Evolutionary conservation across 768 basidiomycete genomes (phyloP).

Genomic region (Amanita brunnescens): DNA sequence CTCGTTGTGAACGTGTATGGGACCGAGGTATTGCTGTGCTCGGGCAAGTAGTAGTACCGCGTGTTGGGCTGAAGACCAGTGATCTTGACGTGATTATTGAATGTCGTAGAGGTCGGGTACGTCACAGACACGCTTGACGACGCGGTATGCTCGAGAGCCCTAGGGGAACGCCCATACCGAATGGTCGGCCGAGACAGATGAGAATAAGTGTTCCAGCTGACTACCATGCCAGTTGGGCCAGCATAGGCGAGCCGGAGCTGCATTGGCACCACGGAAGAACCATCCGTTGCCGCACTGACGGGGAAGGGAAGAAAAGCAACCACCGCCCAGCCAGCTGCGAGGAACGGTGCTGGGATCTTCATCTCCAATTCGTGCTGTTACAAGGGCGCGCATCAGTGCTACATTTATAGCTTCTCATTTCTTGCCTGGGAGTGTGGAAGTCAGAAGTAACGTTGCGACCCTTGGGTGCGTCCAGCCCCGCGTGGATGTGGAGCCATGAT

Average conservation of each 20-base stretch:
- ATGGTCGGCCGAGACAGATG: slow-evolving; percentile 9
- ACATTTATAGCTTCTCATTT: too few species aligned
- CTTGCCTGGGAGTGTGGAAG: too few species aligned
- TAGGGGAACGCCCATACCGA: slow-evolving; percentile 8
- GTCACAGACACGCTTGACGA: slow-evolving; percentile 10
- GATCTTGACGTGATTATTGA: slow-evolving; percentile 14
- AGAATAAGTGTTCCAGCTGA: slow-evolving; percentile 16
- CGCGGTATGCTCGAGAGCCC: slow-evolving; percentile 8
- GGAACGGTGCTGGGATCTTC: too few species aligned
- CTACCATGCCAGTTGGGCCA: slow-evolving; percentile 14
- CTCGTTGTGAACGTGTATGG: slow-evolving; percentile 12
- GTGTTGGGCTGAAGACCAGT: slow-evolving; percentile 11
- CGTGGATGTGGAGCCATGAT: too few species aligned
- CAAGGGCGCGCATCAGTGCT: too few species aligned
- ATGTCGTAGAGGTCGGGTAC: slow-evolving; percentile 13
- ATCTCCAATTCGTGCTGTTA: too few species aligned
- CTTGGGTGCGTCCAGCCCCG: too few species aligned
- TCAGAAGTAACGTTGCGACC: too few species aligned
- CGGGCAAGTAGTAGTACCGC: slow-evolving; percentile 11
- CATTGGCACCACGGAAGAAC: slow-evolving; percentile 3
- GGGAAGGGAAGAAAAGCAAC: background rate
- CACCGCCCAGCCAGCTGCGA: too few species aligned
- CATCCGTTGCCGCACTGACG: background rate
- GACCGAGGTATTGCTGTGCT: slow-evolving; percentile 1
- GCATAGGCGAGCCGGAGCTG: slow-evolving; percentile 15